Percentiles rank a stretch among this genome's conserved stretches.
phyloP scores from a whole-genome alignment of 306 rosid species.

The Hylodesmum podocarpum region DNA sequence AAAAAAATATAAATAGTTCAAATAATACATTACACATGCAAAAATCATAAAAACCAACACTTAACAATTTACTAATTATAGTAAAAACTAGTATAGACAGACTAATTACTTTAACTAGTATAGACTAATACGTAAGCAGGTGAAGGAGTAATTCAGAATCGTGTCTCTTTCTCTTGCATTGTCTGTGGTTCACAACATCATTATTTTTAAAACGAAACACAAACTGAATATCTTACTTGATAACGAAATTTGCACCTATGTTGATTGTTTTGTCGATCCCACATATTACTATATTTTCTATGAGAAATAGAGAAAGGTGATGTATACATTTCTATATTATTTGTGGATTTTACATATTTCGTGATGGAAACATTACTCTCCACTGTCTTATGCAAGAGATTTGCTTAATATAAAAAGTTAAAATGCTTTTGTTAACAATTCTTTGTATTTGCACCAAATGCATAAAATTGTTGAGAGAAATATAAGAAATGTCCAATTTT shows the following conservation, averaged over 20 bases:
- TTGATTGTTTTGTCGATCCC: conserved; percentile 1
- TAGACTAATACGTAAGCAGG: neutral
- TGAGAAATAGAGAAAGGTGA: conserved; percentile 8
- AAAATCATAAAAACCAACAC: no score
- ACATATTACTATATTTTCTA: neutral
- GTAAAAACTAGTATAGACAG: no score
- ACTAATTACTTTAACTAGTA: no score
- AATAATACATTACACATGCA: neutral
- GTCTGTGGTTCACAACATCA: conserved; percentile 15
- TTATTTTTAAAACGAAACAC: conserved; percentile 4
- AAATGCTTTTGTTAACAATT: conserved; percentile 18
- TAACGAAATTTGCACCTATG: conserved; percentile 13
- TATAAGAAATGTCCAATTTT: conserved; percentile 34
- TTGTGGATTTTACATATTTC: neutral
- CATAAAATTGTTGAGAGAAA: neutral
- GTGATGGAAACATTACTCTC: conserved; percentile 18
- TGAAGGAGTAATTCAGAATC: neutral
- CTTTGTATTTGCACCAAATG: conserved; percentile 29
- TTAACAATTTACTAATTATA: no score
- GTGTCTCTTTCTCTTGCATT: neutral
- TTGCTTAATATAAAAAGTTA: conserved; percentile 9
- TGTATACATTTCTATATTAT: neutral
- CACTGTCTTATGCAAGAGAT: conserved; percentile 11
- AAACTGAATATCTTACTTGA: conserved; percentile 19
- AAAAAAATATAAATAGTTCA: no score